A percentile compares a stretch with the other conserved stretches of the same genome.
phyloP scores from a whole-genome alignment of 1,139 yeast species.

The Lodderomyces margitis region DNA sequence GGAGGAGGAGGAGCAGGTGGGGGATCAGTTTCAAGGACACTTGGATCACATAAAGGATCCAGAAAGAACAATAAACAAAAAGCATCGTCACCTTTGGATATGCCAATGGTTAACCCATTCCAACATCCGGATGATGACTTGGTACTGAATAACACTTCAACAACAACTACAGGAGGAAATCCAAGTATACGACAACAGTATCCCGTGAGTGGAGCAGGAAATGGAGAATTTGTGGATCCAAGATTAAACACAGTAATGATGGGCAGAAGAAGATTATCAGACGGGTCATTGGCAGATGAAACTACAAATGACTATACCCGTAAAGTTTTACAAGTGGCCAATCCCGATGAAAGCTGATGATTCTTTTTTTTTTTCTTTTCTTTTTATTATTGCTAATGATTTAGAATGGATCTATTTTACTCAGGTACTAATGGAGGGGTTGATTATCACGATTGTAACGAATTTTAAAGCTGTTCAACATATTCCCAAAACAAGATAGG shows the following conservation, averaged over 20 bases:
- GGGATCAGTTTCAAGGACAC: neutral
- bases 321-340: conserved; percentile 70
- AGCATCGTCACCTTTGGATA: conserved; percentile 32
- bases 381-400: no score
- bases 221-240: conserved; percentile 41
- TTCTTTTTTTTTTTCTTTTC: neutral
- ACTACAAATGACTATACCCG: conserved; percentile 54
- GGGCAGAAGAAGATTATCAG: conserved; percentile 70
- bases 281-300: conserved; percentile 76
- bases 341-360: conserved; percentile 47
- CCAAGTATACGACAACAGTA: conserved; percentile 13
- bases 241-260: conserved; percentile 66
- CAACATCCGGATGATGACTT: conserved; percentile 56
- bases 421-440: no score
- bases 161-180: neutral
- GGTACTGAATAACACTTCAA: conserved; percentile 1
- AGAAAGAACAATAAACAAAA: conserved; percentile 12
- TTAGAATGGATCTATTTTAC: no score
- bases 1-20: neutral
- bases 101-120: conserved; percentile 52
- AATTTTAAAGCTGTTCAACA: no score
- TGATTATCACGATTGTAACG: no score
- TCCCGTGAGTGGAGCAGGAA: neutral
- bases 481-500: no score
- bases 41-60: conserved; percentile 20